These are phyloP conservation scores for Dipteronia sinensis DNA, from an alignment of 345 rosid species.

Conservation along the genomic window DNA sequence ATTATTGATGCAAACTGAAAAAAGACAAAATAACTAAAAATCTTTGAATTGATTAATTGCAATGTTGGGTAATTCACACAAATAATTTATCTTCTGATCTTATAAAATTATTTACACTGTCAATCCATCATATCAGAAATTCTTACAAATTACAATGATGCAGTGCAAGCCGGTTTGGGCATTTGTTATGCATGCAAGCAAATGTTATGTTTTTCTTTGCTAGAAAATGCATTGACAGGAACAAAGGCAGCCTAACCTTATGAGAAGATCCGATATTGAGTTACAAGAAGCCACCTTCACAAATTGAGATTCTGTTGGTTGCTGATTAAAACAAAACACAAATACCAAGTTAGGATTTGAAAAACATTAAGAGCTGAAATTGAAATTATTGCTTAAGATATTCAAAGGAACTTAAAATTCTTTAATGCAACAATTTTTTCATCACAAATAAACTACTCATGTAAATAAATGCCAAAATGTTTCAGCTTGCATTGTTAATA, in stretches of 20 bases:
- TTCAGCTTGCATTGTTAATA: background rate
- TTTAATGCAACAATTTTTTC: conserved; percentile 2
- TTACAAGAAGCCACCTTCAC: conserved; percentile 78
- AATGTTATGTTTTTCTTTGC: background rate
- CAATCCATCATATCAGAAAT: background rate
- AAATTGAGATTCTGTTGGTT: conserved; percentile 63
- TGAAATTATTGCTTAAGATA: background rate
- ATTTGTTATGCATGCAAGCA: background rate
- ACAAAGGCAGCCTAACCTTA: conserved; percentile 49
- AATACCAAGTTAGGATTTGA: conserved; percentile 5
- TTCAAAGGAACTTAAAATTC: background rate
- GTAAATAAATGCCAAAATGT: background rate
- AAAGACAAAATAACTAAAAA: background rate
- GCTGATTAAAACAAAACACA: conserved; percentile 43
- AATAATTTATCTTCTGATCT: too few species aligned
- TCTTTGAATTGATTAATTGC: background rate
- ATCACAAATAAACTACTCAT: background rate
- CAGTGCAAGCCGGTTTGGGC: background rate
- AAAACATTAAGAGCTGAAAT: background rate
- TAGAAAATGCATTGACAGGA: conserved; percentile 3
- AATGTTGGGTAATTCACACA: background rate
- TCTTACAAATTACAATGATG: background rate
- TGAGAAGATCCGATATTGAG: conserved; percentile 66
- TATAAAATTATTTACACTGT: background rate
- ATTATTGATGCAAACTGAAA: background rate